These are phyloP conservation scores for Pharus latifolius DNA, from an alignment of 176 grass and related monocot genomes.

Conservation along the genomic window DNA sequence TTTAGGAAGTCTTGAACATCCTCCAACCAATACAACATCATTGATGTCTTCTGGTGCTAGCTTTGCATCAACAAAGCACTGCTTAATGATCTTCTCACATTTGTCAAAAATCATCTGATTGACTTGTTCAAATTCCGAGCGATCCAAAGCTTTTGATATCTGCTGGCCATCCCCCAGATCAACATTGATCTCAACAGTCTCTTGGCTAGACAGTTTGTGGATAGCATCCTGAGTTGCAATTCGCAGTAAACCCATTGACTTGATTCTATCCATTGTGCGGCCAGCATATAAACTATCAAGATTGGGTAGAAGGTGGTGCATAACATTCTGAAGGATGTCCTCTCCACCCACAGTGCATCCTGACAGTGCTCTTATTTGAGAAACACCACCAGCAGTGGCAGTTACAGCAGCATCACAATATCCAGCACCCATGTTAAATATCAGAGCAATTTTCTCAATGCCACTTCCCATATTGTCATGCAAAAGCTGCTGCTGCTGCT, in stretches of 20 bases:
- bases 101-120: conserved; percentile 38
- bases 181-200: conserved; percentile 25
- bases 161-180: conserved; percentile 30
- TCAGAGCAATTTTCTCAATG: conserved; percentile 54
- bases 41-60: conserved; percentile 29
- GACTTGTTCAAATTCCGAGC: conserved; percentile 42
- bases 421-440: conserved; percentile 73
- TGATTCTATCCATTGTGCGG: conserved; percentile 45
- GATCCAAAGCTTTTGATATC: conserved; percentile 21
- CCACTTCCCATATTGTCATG: conserved; percentile 62
- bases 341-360: conserved; percentile 56
- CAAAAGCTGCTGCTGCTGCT: conserved; percentile 46
- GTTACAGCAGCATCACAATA: conserved; percentile 51
- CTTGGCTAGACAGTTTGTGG: conserved; percentile 37
- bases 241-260: conserved; percentile 22
- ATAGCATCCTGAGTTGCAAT: conserved; percentile 57
- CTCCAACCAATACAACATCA: conserved; percentile 63
- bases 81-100: conserved; percentile 38
- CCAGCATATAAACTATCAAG: conserved; percentile 37
- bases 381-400: conserved; percentile 63
- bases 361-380: conserved; percentile 49
- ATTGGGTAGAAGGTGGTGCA: conserved; percentile 40
- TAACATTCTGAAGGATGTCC: conserved; percentile 59
- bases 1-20: conserved; percentile 45
- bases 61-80: conserved; percentile 48